A percentile compares a stretch with the other conserved stretches of the same genome.
phyloP scores from a whole-genome alignment of 2,329 filamentous ascomycete genomes.

The Dothistroma pini region DNA sequence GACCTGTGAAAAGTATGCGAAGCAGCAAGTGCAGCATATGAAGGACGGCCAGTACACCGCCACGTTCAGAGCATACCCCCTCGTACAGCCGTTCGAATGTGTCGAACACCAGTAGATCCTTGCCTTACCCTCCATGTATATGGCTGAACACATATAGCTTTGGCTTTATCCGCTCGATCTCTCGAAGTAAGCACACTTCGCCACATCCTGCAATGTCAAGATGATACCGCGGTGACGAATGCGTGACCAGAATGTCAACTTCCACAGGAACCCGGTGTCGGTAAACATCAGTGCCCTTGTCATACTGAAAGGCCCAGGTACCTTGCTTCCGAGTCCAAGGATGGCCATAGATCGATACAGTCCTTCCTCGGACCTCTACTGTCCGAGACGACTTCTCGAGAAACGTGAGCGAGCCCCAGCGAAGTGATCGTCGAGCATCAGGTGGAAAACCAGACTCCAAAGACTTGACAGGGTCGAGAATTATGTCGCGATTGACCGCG shows the following conservation, averaged over 20 bases:
- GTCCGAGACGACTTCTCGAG: constrained; percentile 31
- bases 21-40: background rate
- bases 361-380: constrained; percentile 54
- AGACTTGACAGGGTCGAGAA: constrained; percentile 15
- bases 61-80: constrained; percentile 7
- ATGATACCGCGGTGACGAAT: constrained; percentile 38
- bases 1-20: background rate
- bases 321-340: constrained; percentile 65
- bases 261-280: constrained; percentile 17
- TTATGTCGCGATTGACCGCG: constrained; percentile 26
- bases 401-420: constrained; percentile 38
- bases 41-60: background rate
- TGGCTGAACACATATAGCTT: constrained; percentile 41
- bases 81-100: constrained; percentile 68
- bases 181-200: background rate
- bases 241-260: constrained; percentile 41
- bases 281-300: constrained; percentile 27
- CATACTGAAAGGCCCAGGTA: constrained; percentile 47
- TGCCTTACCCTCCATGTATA: constrained; percentile 37
- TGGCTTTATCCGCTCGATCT: constrained; percentile 35
- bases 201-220: constrained; percentile 39
- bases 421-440: constrained; percentile 22
- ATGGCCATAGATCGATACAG: constrained; percentile 69
- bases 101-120: constrained; percentile 63
- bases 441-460: constrained; percentile 5